Percentiles rank a stretch among this genome's conserved stretches.
Conservation (phyloP, 2,329 filamentous ascomycete species). For the Paecilomyces fulvus region DNA sequence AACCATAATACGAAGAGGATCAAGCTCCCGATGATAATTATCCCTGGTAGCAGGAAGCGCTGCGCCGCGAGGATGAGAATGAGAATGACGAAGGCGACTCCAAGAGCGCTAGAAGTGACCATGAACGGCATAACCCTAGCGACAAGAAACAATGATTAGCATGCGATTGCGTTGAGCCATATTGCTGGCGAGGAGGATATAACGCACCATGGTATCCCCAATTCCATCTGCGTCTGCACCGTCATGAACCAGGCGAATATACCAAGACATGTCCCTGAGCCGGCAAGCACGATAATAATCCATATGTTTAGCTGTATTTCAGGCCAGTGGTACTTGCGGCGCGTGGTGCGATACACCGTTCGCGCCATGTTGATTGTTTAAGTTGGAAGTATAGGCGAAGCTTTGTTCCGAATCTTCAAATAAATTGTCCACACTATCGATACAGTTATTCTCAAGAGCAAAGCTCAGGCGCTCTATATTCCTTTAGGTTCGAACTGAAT, state of each 20-base stretch:
- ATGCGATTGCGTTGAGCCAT: background rate
- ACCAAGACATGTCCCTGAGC: constrained; percentile 50
- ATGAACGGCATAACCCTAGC: constrained; percentile 60
- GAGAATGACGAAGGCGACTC: constrained; percentile 50
- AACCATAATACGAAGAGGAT: constrained; percentile 55
- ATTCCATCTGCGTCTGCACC: constrained; percentile 47
- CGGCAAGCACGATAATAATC: constrained; percentile 54
- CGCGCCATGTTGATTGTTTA: constrained; percentile 20
- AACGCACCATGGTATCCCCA: constrained; percentile 53
- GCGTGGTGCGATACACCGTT: constrained; percentile 21
- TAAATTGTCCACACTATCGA: background rate
- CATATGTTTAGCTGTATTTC: constrained; percentile 57
- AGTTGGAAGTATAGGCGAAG: background rate
- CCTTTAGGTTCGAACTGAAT: background rate
- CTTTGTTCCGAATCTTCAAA: background rate
- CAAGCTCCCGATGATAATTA: constrained; percentile 53
- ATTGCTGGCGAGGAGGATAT: background rate
- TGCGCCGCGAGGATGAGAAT: constrained; percentile 50
- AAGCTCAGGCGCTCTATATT: background rate
- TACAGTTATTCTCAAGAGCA: background rate
- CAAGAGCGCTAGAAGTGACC: constrained; percentile 49
- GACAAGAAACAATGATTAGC: background rate
- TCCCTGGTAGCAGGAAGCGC: constrained; percentile 48
- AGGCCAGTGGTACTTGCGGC: constrained; percentile 53
- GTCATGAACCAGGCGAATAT: constrained; percentile 53